Evolutionary conservation across 331 rosid species (phyloP), one percentile per base, ranked within the genome.

Genomic region (Malus hybrid): DNA sequence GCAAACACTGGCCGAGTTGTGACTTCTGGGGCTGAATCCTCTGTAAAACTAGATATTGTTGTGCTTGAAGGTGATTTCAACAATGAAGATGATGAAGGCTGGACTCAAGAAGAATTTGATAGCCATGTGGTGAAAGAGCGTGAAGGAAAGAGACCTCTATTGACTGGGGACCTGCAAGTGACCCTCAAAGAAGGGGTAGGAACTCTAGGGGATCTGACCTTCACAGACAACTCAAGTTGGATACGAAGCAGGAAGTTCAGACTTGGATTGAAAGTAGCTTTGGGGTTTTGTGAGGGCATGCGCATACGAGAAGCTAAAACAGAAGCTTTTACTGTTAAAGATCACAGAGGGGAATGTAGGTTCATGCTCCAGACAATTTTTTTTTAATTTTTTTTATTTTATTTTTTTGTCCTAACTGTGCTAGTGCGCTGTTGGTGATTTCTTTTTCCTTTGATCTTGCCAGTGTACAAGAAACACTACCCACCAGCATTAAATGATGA

Each of bases 301-400:
- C 92, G 83, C 19, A 79, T 92, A 70, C 91, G 90, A 2, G 97
- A 92, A 82, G 97, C 96, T 61, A 92, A 90, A 80, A 92, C 97
- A 31, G 97, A 92, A 52, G 90, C 96, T 69, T 92, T 92, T 84
- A 83, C 92, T 62, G 97, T 92, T 70, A 92, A 92, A 83, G 97
- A 92, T 90, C 97, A 92, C 74, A 86, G 98, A 86, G 98, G 98
- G 81, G 98, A 93, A 93, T 70, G 98, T 91, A 88, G 79, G 96
- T 63, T 78, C 68, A 74, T 79, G 73, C 65, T 68, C 57, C 4
- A 52, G 20, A 52, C 57, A 24, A 24, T 10, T 0, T 39, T 2
- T 39, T 3, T 9, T 9, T 24, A 24, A 24, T 24, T 24, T 24
- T 24, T 24, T 24, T 24, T 73, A 64, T 65, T 64, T 62, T 64